Evolutionary conservation across 148 eudicot genomes (phyloP), one percentile per base, ranked within the genome.

Genomic region (Silene uniflora): DNA sequence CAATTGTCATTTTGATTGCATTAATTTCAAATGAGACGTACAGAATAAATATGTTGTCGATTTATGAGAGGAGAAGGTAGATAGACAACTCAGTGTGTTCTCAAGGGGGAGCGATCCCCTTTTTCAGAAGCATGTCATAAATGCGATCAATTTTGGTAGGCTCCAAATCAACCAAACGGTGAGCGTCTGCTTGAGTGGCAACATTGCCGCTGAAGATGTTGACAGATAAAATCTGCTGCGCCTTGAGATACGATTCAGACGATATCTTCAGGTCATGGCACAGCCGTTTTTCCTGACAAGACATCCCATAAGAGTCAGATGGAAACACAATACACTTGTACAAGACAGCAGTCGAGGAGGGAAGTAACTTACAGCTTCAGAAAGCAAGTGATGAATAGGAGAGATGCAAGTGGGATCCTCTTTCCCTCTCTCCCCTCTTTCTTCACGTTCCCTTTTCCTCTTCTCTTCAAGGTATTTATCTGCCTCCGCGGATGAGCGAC

Each of bases 401-500:
- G 80, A 61, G 74, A 62, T 79, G n/a, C 81, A 39, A 54, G 79
- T 73, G 70, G 81, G 77, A 85, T 74, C 67, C 71, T 88, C 93
- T 79, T 83, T 90, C 69, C 76, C 81, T 79, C 78, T 83, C 55
- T 70, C 78, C 23, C 76, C 83, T 69, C 77, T 83, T 83, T 88
- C 96, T 73, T 89, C 93, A 35, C 84, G 81, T 88, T 91, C 93
- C 72, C 81, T 84, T 85, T 32, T 72, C 73, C 89, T 86, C 77
- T 93, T 90, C 71, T 81, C 85, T 73, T 83, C 91, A 71, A 88
- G 81, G 74, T 76, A 93, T 79, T 87, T 88, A 79, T 93, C 88
- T 11, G 91, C 98, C 83, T 91, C 88, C 44, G 84, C 88, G 60
- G 93, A 89, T 55, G 96, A 90, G 73, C 87, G 87, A 75, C 98